Evolutionary conservation across 495 filamentous ascomycete species (phyloP).

Genomic region (Penicillium pancosmium): DNA sequence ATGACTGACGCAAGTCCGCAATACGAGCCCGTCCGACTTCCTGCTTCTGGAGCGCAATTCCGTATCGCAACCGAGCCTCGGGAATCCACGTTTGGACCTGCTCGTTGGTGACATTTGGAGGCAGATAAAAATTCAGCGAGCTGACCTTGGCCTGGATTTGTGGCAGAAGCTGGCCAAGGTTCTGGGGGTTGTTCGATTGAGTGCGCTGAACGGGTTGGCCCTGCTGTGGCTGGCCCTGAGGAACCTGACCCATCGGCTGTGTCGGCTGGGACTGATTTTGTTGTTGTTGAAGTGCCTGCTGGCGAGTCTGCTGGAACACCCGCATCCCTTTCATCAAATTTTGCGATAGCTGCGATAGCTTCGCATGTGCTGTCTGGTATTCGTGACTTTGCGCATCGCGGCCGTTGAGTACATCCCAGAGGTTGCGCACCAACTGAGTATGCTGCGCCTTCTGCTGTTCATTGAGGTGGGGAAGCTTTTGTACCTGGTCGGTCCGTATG

Average conservation of each 20-base stretch:
- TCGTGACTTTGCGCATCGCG: slow-evolving; percentile 57
- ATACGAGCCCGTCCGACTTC: slow-evolving; percentile 48
- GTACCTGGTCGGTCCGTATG: slow-evolving; percentile 55
- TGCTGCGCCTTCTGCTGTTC: slow-evolving; percentile 70
- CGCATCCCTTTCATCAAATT: slow-evolving; percentile 63
- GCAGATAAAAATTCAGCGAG: slow-evolving; percentile 48
- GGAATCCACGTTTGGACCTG: slow-evolving; percentile 52
- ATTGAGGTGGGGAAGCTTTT: slow-evolving; percentile 51
- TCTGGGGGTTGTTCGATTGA: slow-evolving; percentile 46
- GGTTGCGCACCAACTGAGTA: slow-evolving; percentile 58
- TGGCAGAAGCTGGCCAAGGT: slow-evolving; percentile 42
- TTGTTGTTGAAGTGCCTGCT: slow-evolving; percentile 42
- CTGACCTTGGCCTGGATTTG: slow-evolving; percentile 52
- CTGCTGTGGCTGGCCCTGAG: slow-evolving; percentile 19
- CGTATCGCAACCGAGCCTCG: slow-evolving; percentile 56
- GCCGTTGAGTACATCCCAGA: slow-evolving; percentile 65
- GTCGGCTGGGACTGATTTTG: slow-evolving; percentile 3
- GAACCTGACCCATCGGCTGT: slow-evolving; percentile 17
- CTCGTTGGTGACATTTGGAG: slow-evolving; percentile 49
- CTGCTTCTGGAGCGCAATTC: slow-evolving; percentile 54
- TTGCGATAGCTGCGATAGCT: slow-evolving; percentile 65
- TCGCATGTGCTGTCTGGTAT: slow-evolving; percentile 63
- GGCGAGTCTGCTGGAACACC: slow-evolving; percentile 45
- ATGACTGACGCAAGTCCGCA: slow-evolving; percentile 42
- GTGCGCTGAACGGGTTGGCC: slow-evolving; percentile 39